phyloP scores from a whole-genome alignment of 768 basidiomycete genomes.

The Hygrophoropsis aurantiaca region DNA sequence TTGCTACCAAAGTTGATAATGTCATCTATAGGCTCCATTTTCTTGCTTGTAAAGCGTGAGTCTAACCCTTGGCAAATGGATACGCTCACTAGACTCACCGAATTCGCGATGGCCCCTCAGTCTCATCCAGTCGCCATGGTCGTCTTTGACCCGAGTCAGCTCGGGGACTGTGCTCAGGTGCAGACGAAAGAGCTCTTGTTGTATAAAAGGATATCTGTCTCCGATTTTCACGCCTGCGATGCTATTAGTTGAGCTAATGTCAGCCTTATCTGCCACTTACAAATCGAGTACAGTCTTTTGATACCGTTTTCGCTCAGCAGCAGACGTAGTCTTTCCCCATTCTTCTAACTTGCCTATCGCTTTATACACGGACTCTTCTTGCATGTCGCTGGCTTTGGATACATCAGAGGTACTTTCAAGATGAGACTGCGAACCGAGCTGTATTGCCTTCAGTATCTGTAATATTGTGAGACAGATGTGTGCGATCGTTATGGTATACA shows the following conservation, averaged over 20 bases:
- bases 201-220: slow-evolving; percentile 62
- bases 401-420: slow-evolving; percentile 9
- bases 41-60: slow-evolving; percentile 52
- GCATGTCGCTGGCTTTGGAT: slow-evolving; percentile 18
- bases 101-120: slow-evolving; percentile 86
- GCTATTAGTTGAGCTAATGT: neutral
- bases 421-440: slow-evolving; percentile 16
- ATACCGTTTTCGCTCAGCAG: slow-evolving; percentile 69
- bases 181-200: slow-evolving; percentile 61
- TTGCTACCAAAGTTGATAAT: slow-evolving; percentile 34
- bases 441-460: slow-evolving; percentile 61
- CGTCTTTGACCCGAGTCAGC: slow-evolving; percentile 47
- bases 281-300: slow-evolving; percentile 72
- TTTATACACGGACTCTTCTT: slow-evolving; percentile 51
- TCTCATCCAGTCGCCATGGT: slow-evolving; percentile 85
- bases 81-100: slow-evolving; percentile 51
- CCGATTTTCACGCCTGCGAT: slow-evolving; percentile 68
- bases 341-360: slow-evolving; percentile 62
- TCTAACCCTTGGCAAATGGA: too few species aligned
- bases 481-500: slow-evolving; percentile 38
- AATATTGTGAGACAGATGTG: neutral
- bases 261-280: slow-evolving; percentile 34
- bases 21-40: slow-evolving; percentile 65
- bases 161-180: slow-evolving; percentile 85
- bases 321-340: slow-evolving; percentile 70